Percentiles rank a stretch among this genome's conserved stretches.
Evolutionary conservation across 768 basidiomycete species (phyloP).

Genomic region (Favolaschia claudopus): DNA sequence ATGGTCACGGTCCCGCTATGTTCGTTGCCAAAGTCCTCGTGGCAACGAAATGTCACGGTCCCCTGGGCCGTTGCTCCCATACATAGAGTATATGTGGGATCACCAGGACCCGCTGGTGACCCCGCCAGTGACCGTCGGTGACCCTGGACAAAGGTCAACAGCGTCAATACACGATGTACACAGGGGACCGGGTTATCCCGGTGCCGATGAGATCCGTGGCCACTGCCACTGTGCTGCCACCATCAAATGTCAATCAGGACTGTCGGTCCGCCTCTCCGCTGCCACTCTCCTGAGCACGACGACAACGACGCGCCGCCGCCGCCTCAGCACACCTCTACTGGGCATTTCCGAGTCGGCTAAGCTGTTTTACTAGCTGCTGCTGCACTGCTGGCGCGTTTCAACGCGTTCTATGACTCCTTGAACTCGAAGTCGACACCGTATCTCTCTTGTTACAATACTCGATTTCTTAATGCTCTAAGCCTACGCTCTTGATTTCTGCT

Average conservation of each 20-base stretch:
- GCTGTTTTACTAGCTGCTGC: neutral
- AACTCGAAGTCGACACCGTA: neutral
- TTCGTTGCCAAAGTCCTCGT: too few species aligned
- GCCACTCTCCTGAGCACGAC: too few species aligned
- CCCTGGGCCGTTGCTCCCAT: too few species aligned
- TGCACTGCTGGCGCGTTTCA: neutral
- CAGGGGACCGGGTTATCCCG: neutral
- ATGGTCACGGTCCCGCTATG: too few species aligned
- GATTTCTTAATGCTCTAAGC: too few species aligned
- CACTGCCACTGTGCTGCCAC: neutral
- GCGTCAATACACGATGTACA: neutral
- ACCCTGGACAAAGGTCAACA: neutral
- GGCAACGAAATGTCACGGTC: too few species aligned
- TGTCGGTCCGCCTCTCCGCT: neutral
- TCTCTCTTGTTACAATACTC: neutral
- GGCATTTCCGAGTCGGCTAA: too few species aligned
- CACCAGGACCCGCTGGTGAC: neutral
- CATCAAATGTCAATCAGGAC: neutral
- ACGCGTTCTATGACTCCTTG: neutral
- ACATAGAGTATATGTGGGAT: slow-evolving; percentile 1
- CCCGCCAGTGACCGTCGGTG: neutral
- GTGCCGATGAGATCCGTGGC: neutral
- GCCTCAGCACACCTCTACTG: too few species aligned
- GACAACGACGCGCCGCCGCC: too few species aligned
- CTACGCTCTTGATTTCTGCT: too few species aligned